A percentile compares a stretch with the other conserved stretches of the same genome.
phyloP scores from a whole-genome alignment of 768 basidiomycete species.

The Polyporus arcularius region DNA sequence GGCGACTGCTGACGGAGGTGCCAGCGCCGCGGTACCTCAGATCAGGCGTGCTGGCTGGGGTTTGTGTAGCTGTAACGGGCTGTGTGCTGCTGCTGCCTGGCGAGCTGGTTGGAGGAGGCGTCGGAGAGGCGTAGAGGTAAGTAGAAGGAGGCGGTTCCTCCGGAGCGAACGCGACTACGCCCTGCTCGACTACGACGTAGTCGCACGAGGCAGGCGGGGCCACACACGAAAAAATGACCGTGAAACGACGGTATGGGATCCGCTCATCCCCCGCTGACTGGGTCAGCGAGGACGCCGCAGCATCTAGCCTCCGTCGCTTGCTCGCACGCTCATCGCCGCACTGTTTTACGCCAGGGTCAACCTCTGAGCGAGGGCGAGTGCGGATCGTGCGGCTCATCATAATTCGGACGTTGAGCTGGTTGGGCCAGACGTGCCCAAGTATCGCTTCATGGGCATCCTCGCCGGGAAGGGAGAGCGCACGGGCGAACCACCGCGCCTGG shows the following conservation, averaged over 20 bases:
- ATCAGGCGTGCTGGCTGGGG: not conserved
- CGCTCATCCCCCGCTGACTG: constrained; percentile 30
- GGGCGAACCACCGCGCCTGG: constrained; percentile 77
- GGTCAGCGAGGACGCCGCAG: not conserved
- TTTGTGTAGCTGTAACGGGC: not conserved
- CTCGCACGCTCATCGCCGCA: constrained; percentile 17
- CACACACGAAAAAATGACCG: constrained; percentile 77
- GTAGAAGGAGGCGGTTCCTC: constrained; percentile 11
- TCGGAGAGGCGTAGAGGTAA: constrained; percentile 1
- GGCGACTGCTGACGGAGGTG: not conserved
- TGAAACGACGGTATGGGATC: constrained; percentile 67
- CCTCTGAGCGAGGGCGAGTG: constrained; percentile 51
- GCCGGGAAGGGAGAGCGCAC: constrained; percentile 57
- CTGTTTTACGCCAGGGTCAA: constrained; percentile 10
- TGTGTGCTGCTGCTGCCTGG: not conserved
- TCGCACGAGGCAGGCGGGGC: constrained; percentile 62
- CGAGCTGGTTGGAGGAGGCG: not conserved
- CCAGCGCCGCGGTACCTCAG: not conserved
- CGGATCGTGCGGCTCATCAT: constrained; percentile 80
- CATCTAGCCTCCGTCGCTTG: constrained; percentile 34
- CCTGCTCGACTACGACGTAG: constrained; percentile 68
- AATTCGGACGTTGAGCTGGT: constrained; percentile 83
- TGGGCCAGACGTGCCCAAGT: constrained; percentile 92
- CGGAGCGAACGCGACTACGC: constrained; percentile 40
- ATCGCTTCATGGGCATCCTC: constrained; percentile 75